These are phyloP conservation scores for Ogataea saltuana DNA, from an alignment of 805 yeast species.

Conservation along the genomic window DNA sequence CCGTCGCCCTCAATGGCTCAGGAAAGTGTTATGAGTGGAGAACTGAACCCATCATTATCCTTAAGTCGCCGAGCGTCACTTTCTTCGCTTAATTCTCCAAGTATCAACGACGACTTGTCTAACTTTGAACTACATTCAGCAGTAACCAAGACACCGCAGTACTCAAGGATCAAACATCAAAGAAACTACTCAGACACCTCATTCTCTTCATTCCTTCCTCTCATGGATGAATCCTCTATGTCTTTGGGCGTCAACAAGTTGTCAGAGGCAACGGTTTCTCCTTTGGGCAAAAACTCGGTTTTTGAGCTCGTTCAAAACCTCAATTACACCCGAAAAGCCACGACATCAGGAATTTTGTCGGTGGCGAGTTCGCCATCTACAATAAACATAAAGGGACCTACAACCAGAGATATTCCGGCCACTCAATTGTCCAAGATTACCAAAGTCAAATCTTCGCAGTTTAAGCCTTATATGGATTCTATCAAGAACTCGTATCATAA, in stretches of 20 bases:
- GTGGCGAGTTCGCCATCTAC: slow-evolving; percentile 41
- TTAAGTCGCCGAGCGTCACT: slow-evolving; percentile 10
- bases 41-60: background rate
- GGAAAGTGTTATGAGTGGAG: background rate
- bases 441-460: slow-evolving; percentile 43
- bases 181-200: slow-evolving; percentile 30
- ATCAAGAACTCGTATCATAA: slow-evolving; percentile 46
- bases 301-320: slow-evolving; percentile 70
- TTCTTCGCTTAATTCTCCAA: slow-evolving; percentile 17
- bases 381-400: slow-evolving; percentile 61
- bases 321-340: slow-evolving; percentile 40
- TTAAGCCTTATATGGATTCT: slow-evolving; percentile 45
- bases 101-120: slow-evolving; percentile 21
- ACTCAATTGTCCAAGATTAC: slow-evolving; percentile 60
- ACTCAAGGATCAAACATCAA: slow-evolving; percentile 16
- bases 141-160: slow-evolving; percentile 9
- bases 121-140: slow-evolving; percentile 4
- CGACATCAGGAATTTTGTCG: slow-evolving; percentile 32
- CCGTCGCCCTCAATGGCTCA: background rate
- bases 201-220: slow-evolving; percentile 29
- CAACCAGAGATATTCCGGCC: slow-evolving; percentile 81
- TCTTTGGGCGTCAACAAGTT: slow-evolving; percentile 42
- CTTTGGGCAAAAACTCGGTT: slow-evolving; percentile 73
- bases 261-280: slow-evolving; percentile 44
- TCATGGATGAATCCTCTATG: slow-evolving; percentile 39